Evolutionary conservation across 257 asterid species (phyloP).

Genomic region (Nicotiana tomentosiformis): DNA sequence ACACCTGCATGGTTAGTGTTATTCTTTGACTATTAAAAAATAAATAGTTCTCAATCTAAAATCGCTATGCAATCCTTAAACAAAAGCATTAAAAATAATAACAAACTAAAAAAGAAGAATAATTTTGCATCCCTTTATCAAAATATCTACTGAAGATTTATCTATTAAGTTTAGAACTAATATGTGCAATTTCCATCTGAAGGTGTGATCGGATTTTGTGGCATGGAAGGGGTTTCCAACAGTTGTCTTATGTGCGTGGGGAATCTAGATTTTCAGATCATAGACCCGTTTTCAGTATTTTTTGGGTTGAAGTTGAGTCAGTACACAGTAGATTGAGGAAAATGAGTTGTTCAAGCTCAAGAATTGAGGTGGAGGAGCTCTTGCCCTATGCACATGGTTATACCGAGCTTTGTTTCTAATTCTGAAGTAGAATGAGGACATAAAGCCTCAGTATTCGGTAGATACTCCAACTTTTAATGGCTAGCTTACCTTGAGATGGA

Average conservation of each 20-base stretch:
- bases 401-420: conserved; percentile 83
- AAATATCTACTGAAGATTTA: neutral
- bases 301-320: conserved; percentile 20
- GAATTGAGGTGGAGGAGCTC: conserved; percentile 24
- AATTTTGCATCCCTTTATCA: neutral
- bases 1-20: conserved; percentile 28
- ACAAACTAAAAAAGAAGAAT: neutral
- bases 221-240: conserved; percentile 20
- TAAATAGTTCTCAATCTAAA: neutral
- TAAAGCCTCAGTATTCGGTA: conserved; percentile 16
- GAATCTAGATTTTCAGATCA: conserved; percentile 25
- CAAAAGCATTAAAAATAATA: neutral
- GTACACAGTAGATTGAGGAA: conserved; percentile 2
- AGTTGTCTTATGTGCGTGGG: conserved; percentile 21
- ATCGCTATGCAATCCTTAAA: neutral
- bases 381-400: conserved; percentile 36
- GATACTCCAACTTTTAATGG: conserved; percentile 24
- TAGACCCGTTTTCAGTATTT: conserved; percentile 16
- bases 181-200: neutral
- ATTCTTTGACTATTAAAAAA: neutral
- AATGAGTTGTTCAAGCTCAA: conserved; percentile 20
- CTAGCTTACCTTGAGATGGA: conserved; percentile 33
- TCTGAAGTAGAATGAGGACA: conserved; percentile 29
- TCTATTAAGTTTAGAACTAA: neutral
- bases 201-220: conserved; percentile 27